phyloP scores from a whole-genome alignment of 129 eudicot species.

The Helianthus annuus region HanXRQr2.0-SUNRISE NC_035447.2:4830565-4831064 shows the following conservation, averaged over 20 bases:
- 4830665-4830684: slow-evolving; percentile 6
- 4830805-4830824: slow-evolving; percentile 7
- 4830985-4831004: slow-evolving; percentile 3
- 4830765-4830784: background rate
- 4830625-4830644: slow-evolving; percentile 56
- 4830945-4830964: background rate
- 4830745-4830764: background rate
- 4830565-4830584: slow-evolving; percentile 53
- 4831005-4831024: slow-evolving; percentile 4
- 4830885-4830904: slow-evolving; percentile 10
- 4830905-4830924: background rate
- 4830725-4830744: slow-evolving; percentile 11
- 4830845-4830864: background rate
- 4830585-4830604: slow-evolving; percentile 62
- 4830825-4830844: slow-evolving; percentile 15
- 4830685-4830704: background rate
- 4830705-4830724: slow-evolving; percentile 17
- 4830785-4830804: slow-evolving; percentile 11
- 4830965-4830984: background rate
- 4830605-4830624: slow-evolving; percentile 42
- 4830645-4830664: slow-evolving; percentile 23
- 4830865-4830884: background rate
- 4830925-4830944: background rate
- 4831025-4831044: background rate
- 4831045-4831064: slow-evolving; percentile 17